Percentiles rank a stretch among this genome's conserved stretches.
Evolutionary conservation across 441 rosid genomes (phyloP).

Genomic region (Lagerstroemia fauriei): DNA sequence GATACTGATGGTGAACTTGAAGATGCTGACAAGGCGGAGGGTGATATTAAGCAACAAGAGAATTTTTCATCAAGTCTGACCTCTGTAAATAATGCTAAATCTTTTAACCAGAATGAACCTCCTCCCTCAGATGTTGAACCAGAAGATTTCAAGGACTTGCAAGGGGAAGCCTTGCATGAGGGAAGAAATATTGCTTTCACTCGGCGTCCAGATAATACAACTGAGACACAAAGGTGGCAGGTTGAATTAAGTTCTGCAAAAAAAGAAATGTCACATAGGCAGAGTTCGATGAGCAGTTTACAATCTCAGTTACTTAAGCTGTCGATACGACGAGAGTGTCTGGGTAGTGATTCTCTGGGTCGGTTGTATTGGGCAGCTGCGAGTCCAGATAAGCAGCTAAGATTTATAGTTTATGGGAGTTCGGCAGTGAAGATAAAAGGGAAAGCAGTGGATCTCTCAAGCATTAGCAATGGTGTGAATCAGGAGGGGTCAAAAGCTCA

Average conservation of each 20-base stretch:
- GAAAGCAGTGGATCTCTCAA: slow-evolving; percentile 23
- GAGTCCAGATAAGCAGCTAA: slow-evolving; percentile 49
- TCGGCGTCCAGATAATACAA: slow-evolving; percentile 41
- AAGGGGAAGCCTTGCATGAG: slow-evolving; percentile 37
- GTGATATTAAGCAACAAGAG: slow-evolving; percentile 35
- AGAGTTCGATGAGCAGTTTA: slow-evolving; percentile 58
- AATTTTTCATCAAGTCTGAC: neutral
- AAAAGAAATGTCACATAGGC: slow-evolving; percentile 54
- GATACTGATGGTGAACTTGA: slow-evolving; percentile 30
- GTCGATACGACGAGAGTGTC: slow-evolving; percentile 73
- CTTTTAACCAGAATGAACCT: slow-evolving; percentile 38
- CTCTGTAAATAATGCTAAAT: slow-evolving; percentile 40
- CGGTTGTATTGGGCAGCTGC: slow-evolving; percentile 85
- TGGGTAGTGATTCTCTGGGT: slow-evolving; percentile 85
- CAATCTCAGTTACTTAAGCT: slow-evolving; percentile 67
- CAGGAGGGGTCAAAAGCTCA: slow-evolving; percentile 58
- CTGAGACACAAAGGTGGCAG: slow-evolving; percentile 56
- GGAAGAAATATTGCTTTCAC: slow-evolving; percentile 29
- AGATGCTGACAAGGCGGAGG: slow-evolving; percentile 35
- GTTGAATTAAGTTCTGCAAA: slow-evolving; percentile 58
- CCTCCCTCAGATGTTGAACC: slow-evolving; percentile 43
- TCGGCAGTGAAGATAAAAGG: slow-evolving; percentile 47
- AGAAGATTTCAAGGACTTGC: slow-evolving; percentile 36
- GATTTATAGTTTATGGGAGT: slow-evolving; percentile 77
- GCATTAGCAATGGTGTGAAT: slow-evolving; percentile 15